Evolutionary conservation across 352 stramenopile species (phyloP), one percentile per base, ranked within the genome.

Genomic region (Elongisporangium undulatum): DNA sequence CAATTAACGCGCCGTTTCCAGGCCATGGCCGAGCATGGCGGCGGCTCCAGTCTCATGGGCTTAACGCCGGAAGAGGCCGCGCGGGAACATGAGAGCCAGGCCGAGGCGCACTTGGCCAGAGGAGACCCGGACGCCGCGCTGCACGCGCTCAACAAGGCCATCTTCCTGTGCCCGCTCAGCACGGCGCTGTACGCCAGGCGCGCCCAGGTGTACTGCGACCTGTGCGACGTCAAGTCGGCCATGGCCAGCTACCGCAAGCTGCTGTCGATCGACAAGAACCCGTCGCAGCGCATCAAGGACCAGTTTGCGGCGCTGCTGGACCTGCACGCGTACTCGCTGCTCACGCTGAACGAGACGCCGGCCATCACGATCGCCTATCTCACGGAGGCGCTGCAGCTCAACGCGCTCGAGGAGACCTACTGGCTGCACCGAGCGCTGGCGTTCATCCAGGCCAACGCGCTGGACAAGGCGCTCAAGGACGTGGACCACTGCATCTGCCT

Each of bases 201-300:
- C 15, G 83, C 83, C 0, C 69, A 78, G 26, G 81, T 92, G 19
- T 95, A 89, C 58, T 85, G 72, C 61, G 74, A 88, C 21, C 66
- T 93, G 41, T 85, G 83, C 26, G 85, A 95, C 56, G 62, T 92
- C 48, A 90, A 90, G 53, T 91, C 85, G 9, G 82, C 83, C 19
- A 87, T 95, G 72, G 77, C 77, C 21, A 90, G 77, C 61, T 92
- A 87, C 56, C 85, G 84, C 45, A 89, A 93, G 59, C 66, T 92
- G 16, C 78, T 94, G 19, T 61, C 75, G 29, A 62, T 90, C 19
- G 73, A 91, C 24, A 41, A 57, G 8, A 77, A 79, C 17, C 84
- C 82, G 1, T 60, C 79, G 9, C 82, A 89, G 56, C 69, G 75
- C n/a, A 76, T 88, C 57, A 90, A 91, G 59, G 76, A 92, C 48